These are phyloP conservation scores for Cymodocea nodosa DNA, from an alignment of 116 monocot genomes.

Conservation along the genomic window DNA sequence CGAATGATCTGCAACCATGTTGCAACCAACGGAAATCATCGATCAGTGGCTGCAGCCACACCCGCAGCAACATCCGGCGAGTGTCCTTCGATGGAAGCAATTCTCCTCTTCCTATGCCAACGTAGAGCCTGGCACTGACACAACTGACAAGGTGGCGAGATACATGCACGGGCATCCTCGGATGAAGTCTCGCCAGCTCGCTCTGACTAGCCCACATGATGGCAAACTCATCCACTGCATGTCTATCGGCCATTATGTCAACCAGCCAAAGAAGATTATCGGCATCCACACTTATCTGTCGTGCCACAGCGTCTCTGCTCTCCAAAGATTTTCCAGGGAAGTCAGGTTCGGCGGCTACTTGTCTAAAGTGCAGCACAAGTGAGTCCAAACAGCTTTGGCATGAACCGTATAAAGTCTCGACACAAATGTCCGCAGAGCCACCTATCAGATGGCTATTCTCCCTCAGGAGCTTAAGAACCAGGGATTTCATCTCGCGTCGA, in stretches of 20 bases:
- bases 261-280: slow-evolving; percentile 88
- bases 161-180: slow-evolving; percentile 47
- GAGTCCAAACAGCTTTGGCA: slow-evolving; percentile 58
- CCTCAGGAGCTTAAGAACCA: slow-evolving; percentile 77
- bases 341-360: slow-evolving; percentile 37
- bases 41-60: slow-evolving; percentile 91
- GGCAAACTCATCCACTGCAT: slow-evolving; percentile 65
- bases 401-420: slow-evolving; percentile 52
- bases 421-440: slow-evolving; percentile 48
- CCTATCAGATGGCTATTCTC: slow-evolving; percentile 55
- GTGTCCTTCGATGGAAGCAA: slow-evolving; percentile 84
- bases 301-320: slow-evolving; percentile 31
- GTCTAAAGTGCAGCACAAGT: slow-evolving; percentile 42
- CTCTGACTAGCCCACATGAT: slow-evolving; percentile 55
- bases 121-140: slow-evolving; percentile 72
- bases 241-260: slow-evolving; percentile 68
- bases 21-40: slow-evolving; percentile 92
- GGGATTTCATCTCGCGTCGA: slow-evolving; percentile 75
- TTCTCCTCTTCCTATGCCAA: slow-evolving; percentile 87
- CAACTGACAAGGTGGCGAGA: slow-evolving; percentile 76
- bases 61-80: slow-evolving; percentile 43
- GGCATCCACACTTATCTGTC: slow-evolving; percentile 53
- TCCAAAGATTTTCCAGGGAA: slow-evolving; percentile 32
- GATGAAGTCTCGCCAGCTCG: slow-evolving; percentile 56
- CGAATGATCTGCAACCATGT: slow-evolving; percentile 78